Evolutionary conservation across 1,139 yeast species (phyloP).

Genomic region (Geotrichum candidum): DNA sequence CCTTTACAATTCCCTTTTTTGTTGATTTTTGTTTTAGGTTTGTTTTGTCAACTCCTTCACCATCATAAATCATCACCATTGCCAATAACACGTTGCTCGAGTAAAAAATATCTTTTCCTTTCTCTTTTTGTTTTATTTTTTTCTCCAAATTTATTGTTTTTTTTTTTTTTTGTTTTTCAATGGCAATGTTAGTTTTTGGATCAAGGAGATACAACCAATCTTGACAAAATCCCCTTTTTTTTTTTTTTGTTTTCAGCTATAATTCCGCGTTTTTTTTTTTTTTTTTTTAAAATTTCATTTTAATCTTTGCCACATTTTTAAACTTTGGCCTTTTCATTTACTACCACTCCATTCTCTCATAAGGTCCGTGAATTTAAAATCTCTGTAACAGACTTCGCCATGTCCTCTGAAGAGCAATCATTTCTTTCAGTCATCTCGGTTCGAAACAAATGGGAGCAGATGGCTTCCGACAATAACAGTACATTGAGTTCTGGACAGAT

Average conservation of each 20-base stretch:
- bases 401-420: constrained; percentile 26
- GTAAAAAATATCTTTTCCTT: not conserved
- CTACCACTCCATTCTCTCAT: not conserved
- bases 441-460: constrained; percentile 27
- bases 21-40: not conserved
- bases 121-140: not conserved
- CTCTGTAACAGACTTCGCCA: not conserved
- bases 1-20: not conserved
- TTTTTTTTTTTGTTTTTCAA: not conserved
- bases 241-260: not conserved
- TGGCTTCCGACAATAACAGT: constrained; percentile 18
- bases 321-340: not conserved
- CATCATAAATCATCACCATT: not conserved
- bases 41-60: not conserved
- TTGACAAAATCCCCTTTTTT: not conserved
- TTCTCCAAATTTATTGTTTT: not conserved
- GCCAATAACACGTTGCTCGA: not conserved
- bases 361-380: not conserved
- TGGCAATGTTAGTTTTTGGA: not conserved
- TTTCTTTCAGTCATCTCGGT: constrained; percentile 28
- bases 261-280: not conserved
- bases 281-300: too few species aligned
- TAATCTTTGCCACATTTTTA: not conserved
- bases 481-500: not conserved
- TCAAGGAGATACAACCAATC: not conserved